These are phyloP conservation scores for Phialophora chinensis DNA, from an alignment of 2,329 filamentous ascomycete genomes.

Conservation along the genomic window DNA sequence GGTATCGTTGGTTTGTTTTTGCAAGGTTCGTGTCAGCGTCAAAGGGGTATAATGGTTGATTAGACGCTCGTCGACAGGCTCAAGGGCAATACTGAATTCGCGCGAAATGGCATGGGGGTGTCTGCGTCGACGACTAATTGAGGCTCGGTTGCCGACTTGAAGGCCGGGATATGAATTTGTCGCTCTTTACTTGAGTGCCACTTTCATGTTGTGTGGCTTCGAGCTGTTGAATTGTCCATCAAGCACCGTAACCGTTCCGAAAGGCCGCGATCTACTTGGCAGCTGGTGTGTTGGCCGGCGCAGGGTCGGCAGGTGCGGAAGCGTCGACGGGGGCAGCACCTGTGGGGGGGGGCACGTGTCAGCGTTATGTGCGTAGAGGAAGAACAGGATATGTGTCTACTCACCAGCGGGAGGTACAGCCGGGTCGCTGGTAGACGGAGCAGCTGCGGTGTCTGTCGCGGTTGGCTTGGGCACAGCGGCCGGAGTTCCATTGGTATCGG, in stretches of 20 bases:
- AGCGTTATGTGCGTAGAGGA: background rate
- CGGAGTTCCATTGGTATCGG: slow-evolving; percentile 25
- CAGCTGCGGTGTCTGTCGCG: slow-evolving; percentile 29
- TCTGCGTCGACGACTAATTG: background rate
- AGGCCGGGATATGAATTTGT: background rate
- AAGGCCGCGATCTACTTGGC: slow-evolving; percentile 22
- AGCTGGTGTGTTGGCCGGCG: slow-evolving; percentile 28
- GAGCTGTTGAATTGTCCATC: slow-evolving; percentile 1
- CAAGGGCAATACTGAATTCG: slow-evolving; percentile 4
- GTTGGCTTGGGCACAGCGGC: slow-evolving; percentile 33
- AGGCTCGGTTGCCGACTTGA: background rate
- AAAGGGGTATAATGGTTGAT: slow-evolving; percentile 31
- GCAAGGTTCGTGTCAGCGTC: slow-evolving; percentile 28
- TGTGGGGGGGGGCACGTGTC: slow-evolving; percentile 14
- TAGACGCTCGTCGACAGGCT: slow-evolving; percentile 30
- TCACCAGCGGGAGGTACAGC: slow-evolving; percentile 34
- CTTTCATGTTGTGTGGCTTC: background rate
- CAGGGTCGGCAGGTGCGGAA: slow-evolving; percentile 30
- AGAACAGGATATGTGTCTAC: slow-evolving; percentile 15
- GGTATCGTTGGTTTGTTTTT: slow-evolving; percentile 21
- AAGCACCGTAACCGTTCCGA: slow-evolving; percentile 10
- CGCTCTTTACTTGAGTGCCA: background rate
- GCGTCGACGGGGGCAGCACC: slow-evolving; percentile 31
- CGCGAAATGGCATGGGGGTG: background rate
- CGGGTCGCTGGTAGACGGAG: slow-evolving; percentile 33